Conservation (phyloP, 805 yeast species). For the Ogataea trehaloabstinens region DNA sequence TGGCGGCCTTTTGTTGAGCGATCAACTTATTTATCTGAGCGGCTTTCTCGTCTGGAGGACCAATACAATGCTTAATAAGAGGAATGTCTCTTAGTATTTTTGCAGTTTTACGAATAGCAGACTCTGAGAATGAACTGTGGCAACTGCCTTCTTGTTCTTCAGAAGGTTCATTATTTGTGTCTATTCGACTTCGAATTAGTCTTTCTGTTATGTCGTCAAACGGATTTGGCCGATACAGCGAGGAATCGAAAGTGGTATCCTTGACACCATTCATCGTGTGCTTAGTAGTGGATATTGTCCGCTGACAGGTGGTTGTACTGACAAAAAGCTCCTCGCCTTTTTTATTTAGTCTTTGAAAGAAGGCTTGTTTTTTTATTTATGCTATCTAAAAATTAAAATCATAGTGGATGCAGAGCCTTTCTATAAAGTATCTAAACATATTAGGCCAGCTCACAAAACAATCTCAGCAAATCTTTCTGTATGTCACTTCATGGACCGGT, state of each 20-base stretch:
- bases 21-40: constrained; percentile 37
- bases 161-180: constrained; percentile 3
- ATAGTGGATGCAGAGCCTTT: too few species aligned
- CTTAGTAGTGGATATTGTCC: too few species aligned
- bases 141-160: background rate
- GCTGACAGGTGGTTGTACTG: too few species aligned
- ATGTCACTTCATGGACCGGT: constrained; percentile 22
- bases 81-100: constrained; percentile 33
- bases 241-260: constrained; percentile 21
- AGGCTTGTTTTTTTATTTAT: too few species aligned
- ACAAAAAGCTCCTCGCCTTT: too few species aligned
- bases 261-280: constrained; percentile 17
- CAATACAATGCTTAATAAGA: constrained; percentile 34
- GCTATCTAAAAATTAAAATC: too few species aligned
- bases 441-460: too few species aligned
- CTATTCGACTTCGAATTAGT: constrained; percentile 11
- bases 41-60: constrained; percentile 38
- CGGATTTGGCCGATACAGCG: constrained; percentile 22
- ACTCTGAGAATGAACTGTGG: constrained; percentile 3
- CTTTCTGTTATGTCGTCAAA: constrained; percentile 27
- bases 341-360: too few species aligned
- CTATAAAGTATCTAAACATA: too few species aligned
- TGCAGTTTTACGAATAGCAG: constrained; percentile 17
- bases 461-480: too few species aligned
- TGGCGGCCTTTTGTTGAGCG: constrained; percentile 46